Percentiles rank a stretch among this genome's conserved stretches.
Evolutionary conservation across 2,329 filamentous ascomycete species (phyloP).

Genomic region (Colletotrichum trifolii): DNA sequence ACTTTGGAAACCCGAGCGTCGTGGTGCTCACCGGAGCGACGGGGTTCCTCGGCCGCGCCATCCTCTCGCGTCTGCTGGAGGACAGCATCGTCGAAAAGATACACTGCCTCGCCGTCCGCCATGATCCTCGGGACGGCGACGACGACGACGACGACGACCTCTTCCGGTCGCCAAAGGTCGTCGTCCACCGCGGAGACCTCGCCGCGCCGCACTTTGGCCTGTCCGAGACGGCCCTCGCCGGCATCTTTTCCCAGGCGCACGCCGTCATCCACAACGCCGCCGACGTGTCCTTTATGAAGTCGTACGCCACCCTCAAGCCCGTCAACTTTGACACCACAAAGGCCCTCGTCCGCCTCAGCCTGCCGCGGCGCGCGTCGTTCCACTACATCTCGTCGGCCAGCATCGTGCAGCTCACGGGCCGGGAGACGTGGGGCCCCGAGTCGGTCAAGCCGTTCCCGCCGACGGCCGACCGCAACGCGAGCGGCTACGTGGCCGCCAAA

Average conservation of each 20-base stretch:
- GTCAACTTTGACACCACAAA: constrained; percentile 50
- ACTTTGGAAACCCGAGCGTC: constrained; percentile 1
- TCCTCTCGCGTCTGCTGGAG: constrained; percentile 47
- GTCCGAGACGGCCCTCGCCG: not conserved
- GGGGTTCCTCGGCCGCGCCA: constrained; percentile 50
- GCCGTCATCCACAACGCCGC: constrained; percentile 66
- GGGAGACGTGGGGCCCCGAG: not conserved
- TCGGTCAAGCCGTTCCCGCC: constrained; percentile 3
- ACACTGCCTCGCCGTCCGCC: constrained; percentile 52
- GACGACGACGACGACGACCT: too few relatives aligned
- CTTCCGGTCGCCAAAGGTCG: constrained; percentile 6
- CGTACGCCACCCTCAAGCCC: constrained; percentile 47
- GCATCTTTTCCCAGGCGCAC: constrained; percentile 42
- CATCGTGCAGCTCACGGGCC: constrained; percentile 19
- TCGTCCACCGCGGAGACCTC: not conserved
- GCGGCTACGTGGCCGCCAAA: constrained; percentile 47
- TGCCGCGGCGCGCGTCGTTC: constrained; percentile 39
- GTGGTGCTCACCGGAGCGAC: constrained; percentile 49
- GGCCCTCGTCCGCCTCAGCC: constrained; percentile 46
- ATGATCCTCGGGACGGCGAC: not conserved
- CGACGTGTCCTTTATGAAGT: constrained; percentile 50
- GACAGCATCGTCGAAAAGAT: constrained; percentile 45
- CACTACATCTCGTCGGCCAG: constrained; percentile 44
- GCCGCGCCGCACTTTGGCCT: constrained; percentile 40
- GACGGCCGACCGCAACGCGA: not conserved